Percentiles rank a stretch among this genome's conserved stretches.
Conservation (phyloP, 805 yeast genomes). For the Cyberlindnera subsufficiens region DNA sequence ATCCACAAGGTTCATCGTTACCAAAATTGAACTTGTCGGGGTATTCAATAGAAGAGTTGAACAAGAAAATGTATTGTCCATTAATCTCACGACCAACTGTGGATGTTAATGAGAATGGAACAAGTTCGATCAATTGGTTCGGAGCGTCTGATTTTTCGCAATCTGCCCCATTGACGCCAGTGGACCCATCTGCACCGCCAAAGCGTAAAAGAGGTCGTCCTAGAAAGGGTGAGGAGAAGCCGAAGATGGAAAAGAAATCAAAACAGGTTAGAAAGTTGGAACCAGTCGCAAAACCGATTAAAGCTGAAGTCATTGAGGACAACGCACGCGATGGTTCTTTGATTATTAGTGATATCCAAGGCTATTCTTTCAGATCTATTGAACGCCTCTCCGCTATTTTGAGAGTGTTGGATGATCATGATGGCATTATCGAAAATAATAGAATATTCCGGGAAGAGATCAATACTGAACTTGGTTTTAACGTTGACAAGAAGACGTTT, state of each 20-base stretch:
- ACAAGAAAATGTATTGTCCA: conserved; percentile 21
- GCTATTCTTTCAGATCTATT: conserved; percentile 36
- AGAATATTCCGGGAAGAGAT: conserved; percentile 33
- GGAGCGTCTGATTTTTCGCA: conserved; percentile 4
- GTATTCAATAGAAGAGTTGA: conserved; percentile 15
- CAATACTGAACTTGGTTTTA: conserved; percentile 35
- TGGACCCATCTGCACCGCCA: conserved; percentile 2
- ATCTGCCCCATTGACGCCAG: not conserved
- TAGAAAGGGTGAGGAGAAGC: conserved; percentile 19
- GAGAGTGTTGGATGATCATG: conserved; percentile 33
- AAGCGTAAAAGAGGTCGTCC: conserved; percentile 22
- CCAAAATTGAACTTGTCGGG: conserved; percentile 13
- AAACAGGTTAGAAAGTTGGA: not conserved
- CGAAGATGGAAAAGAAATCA: conserved; percentile 5
- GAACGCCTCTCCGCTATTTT: conserved; percentile 40
- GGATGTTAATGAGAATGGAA: conserved; percentile 3
- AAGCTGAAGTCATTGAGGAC: not conserved
- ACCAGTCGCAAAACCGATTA: not conserved
- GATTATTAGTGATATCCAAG: conserved; percentile 29
- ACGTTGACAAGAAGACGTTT: conserved; percentile 51
- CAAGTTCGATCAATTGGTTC: conserved; percentile 11
- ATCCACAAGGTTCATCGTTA: conserved; percentile 25
- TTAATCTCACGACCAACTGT: conserved; percentile 14
- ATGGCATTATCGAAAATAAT: conserved; percentile 43
- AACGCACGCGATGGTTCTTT: not conserved